phyloP scores from a whole-genome alignment of 345 rosid genomes.

The Eucalyptus urophylla region DNA sequence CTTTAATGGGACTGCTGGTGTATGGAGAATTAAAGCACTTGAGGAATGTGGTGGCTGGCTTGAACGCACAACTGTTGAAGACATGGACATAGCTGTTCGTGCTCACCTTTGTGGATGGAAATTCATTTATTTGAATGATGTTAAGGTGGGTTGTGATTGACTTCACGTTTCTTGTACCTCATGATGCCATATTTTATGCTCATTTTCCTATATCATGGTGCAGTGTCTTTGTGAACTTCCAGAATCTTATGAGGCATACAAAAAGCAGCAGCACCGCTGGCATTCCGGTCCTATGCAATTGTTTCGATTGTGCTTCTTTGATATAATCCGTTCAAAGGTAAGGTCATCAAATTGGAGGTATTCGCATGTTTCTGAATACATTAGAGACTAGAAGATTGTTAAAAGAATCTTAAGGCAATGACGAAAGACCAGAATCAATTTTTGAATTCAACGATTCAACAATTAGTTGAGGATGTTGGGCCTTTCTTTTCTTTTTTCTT shows the following conservation, averaged over 20 bases:
- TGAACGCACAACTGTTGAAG: slow-evolving; percentile 86
- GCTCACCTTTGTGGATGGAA: slow-evolving; percentile 97
- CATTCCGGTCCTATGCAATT: slow-evolving; percentile 98
- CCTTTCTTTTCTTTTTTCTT: neutral
- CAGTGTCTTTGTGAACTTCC: slow-evolving; percentile 97
- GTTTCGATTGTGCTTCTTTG: slow-evolving; percentile 69
- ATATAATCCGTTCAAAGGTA: slow-evolving; percentile 74
- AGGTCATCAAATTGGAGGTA: neutral
- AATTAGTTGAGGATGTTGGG: neutral
- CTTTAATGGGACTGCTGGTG: slow-evolving; percentile 92
- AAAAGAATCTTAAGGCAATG: neutral
- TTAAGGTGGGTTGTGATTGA: slow-evolving; percentile 31
- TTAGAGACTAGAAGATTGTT: neutral
- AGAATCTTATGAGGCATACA: slow-evolving; percentile 92
- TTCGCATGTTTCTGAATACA: neutral
- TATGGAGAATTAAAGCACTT: slow-evolving; percentile 85
- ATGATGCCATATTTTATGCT: neutral
- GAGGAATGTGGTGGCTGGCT: slow-evolving; percentile 97
- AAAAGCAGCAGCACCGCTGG: slow-evolving; percentile 95
- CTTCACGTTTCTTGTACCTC: neutral
- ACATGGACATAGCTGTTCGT: slow-evolving; percentile 92
- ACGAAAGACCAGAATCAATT: neutral
- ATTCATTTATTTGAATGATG: slow-evolving; percentile 76
- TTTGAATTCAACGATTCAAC: neutral
- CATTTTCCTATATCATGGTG: neutral